Evolutionary conservation across 768 basidiomycete species (phyloP).

Genomic region (Boletus bicolor): DNA sequence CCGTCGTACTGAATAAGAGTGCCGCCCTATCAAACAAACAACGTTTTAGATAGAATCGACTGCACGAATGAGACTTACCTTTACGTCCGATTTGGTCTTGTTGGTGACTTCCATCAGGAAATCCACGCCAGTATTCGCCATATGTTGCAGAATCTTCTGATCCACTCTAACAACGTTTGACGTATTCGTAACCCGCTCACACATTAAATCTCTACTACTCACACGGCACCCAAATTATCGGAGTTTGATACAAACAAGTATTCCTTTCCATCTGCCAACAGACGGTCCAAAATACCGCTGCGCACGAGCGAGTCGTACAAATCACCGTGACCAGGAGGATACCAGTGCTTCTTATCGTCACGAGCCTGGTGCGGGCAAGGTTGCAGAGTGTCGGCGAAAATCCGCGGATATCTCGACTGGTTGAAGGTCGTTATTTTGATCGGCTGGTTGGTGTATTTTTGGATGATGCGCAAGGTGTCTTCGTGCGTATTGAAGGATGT

Average conservation of each 20-base stretch:
- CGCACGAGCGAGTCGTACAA: slow-evolving; percentile 90
- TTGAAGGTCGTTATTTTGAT: slow-evolving; percentile 90
- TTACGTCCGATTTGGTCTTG: slow-evolving; percentile 88
- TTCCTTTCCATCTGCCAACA: slow-evolving; percentile 89
- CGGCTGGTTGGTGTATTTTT: slow-evolving; percentile 95
- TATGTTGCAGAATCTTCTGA: slow-evolving; percentile 79
- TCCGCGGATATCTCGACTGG: slow-evolving; percentile 92
- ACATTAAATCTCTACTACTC: slow-evolving; percentile 29
- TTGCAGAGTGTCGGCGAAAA: slow-evolving; percentile 83
- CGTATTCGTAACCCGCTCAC: slow-evolving; percentile 1
- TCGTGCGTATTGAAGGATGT: slow-evolving; percentile 99
- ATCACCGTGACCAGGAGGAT: slow-evolving; percentile 97
- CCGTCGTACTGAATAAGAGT: slow-evolving; percentile 85
- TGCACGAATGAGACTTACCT: slow-evolving; percentile 27
- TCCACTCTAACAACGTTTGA: slow-evolving; percentile 53
- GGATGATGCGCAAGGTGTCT: slow-evolving; percentile 93
- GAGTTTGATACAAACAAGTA: slow-evolving; percentile 98
- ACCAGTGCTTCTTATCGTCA: slow-evolving; percentile 91
- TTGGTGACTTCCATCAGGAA: slow-evolving; percentile 96
- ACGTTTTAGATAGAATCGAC: not conserved
- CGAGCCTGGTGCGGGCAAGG: slow-evolving; percentile 75
- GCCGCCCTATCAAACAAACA: slow-evolving; percentile 51
- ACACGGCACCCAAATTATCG: slow-evolving; percentile 93
- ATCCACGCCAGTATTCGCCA: slow-evolving; percentile 78
- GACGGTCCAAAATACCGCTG: slow-evolving; percentile 86